Evolutionary conservation across 1,139 yeast genomes (phyloP).

Genomic region (Yarrowia galli): DNA sequence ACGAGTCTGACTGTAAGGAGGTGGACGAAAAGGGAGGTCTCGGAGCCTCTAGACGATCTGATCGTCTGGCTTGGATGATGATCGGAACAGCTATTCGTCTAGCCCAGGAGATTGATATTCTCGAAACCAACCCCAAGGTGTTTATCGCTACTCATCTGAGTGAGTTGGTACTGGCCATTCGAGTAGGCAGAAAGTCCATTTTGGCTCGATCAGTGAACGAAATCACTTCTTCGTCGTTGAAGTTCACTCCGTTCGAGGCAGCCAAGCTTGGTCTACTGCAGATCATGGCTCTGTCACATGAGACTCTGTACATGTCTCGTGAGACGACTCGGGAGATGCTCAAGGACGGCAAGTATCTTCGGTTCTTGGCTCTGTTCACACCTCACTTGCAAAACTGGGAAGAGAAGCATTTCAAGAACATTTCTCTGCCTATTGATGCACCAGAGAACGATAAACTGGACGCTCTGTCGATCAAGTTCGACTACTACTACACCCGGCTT

Average conservation of each 20-base stretch:
- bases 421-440: constrained; percentile 55
- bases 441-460: constrained; percentile 56
- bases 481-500: constrained; percentile 80
- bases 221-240: constrained; percentile 49
- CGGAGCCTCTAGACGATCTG: constrained; percentile 85
- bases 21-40: constrained; percentile 56
- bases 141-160: constrained; percentile 85
- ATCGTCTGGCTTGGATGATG: constrained; percentile 93
- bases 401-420: constrained; percentile 62
- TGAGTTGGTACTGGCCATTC: constrained; percentile 61
- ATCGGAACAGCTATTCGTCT: constrained; percentile 85
- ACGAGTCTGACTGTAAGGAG: constrained; percentile 10
- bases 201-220: constrained; percentile 48
- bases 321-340: constrained; percentile 51
- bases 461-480: constrained; percentile 76
- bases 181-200: constrained; percentile 53
- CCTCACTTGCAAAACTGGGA: constrained; percentile 85
- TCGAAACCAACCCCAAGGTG: constrained; percentile 74
- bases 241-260: constrained; percentile 68
- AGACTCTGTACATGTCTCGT: constrained; percentile 67
- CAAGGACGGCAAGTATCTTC: constrained; percentile 65
- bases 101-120: constrained; percentile 85
- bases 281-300: constrained; percentile 83
- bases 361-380: constrained; percentile 72
- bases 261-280: constrained; percentile 82